phyloP scores from a whole-genome alignment of 2,329 filamentous ascomycete species.

The Paracoccidioides lutzii region DNA sequence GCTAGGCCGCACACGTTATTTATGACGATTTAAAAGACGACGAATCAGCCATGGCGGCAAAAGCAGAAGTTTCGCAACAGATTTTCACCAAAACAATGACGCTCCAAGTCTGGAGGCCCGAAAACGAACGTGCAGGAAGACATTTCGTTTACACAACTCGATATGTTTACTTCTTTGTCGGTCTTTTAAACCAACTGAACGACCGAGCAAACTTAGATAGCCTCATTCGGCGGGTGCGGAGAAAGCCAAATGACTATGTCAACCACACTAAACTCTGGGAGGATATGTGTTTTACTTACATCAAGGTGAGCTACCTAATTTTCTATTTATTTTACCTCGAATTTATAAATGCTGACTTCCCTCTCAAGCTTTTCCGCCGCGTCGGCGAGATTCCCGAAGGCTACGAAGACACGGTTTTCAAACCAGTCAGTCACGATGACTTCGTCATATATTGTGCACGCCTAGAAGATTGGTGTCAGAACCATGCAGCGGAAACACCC shows the following conservation, averaged over 20 bases:
- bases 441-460: conserved; percentile 47
- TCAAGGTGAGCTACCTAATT: conserved; percentile 28
- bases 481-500: conserved; percentile 34
- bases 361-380: conserved; percentile 41
- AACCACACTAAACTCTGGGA: conserved; percentile 52
- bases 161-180: conserved; percentile 72
- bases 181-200: conserved; percentile 58
- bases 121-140: conserved; percentile 67
- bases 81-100: conserved; percentile 93
- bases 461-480: conserved; percentile 46
- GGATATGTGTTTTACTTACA: conserved; percentile 45
- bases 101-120: conserved; percentile 89
- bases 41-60: conserved; percentile 48
- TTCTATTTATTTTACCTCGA: conserved; percentile 12
- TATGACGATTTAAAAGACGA: conserved; percentile 44
- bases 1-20: conserved; percentile 45
- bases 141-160: conserved; percentile 86
- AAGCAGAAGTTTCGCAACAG: conserved; percentile 66
- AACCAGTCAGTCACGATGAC: conserved; percentile 50
- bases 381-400: conserved; percentile 45
- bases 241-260: conserved; percentile 64
- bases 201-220: conserved; percentile 67
- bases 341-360: conserved; percentile 13
- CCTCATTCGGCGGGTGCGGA: conserved; percentile 64
- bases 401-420: conserved; percentile 53